Evolutionary conservation across 2,329 filamentous ascomycete genomes (phyloP).

Genomic region (Fusarium nematophilum): DNA sequence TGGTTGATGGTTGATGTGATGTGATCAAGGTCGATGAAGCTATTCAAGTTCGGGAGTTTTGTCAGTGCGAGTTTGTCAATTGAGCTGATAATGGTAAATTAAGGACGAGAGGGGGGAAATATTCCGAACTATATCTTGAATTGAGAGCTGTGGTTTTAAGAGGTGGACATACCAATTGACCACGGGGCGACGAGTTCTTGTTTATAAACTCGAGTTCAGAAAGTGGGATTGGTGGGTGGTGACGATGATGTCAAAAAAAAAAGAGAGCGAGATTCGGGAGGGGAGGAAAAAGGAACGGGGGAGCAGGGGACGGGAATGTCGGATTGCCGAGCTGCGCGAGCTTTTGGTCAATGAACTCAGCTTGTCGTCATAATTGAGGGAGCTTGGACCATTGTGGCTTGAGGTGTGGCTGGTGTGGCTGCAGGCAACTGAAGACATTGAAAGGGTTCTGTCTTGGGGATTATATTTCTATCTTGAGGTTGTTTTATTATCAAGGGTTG

Average conservation of each 20-base stretch:
- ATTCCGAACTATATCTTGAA: no score
- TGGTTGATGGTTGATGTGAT: constrained; percentile 54
- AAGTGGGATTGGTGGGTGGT: no score
- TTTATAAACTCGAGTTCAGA: constrained; percentile 3
- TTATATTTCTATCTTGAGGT: no score
- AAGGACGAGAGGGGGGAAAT: not conserved
- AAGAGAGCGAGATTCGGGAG: constrained; percentile 29
- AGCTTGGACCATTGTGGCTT: constrained; percentile 37
- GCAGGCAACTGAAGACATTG: no score
- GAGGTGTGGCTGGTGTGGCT: constrained; percentile 8
- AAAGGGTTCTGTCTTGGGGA: no score
- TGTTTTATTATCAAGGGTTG: no score
- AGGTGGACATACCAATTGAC: constrained; percentile 13
- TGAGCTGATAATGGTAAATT: not conserved
- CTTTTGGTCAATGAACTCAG: constrained; percentile 40
- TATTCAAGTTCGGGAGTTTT: constrained; percentile 13
- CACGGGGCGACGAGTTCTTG: not conserved
- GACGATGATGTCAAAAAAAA: constrained; percentile 47
- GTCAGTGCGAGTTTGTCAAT: constrained; percentile 13
- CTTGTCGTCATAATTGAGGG: constrained; percentile 44
- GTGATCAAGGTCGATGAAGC: constrained; percentile 18
- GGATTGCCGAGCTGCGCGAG: constrained; percentile 43
- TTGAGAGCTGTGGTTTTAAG: not conserved
- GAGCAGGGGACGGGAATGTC: constrained; percentile 32
- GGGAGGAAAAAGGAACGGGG: constrained; percentile 26